Evolutionary conservation across 805 yeast genomes (phyloP).

Genomic region (Blastobotrys americana): DNA sequence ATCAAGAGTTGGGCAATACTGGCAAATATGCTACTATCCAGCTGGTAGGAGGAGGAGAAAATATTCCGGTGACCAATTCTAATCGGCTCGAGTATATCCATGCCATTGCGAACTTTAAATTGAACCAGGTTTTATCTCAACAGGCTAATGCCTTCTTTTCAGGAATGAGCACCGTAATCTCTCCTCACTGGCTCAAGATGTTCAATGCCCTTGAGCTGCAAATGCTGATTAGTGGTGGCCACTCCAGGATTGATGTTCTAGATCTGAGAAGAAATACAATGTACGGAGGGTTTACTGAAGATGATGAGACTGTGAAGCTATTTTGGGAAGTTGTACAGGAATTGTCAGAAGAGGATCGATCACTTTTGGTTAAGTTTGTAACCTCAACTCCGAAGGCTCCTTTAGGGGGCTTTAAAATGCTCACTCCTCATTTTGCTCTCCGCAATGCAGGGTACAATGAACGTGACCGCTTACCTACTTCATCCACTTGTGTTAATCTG

Average conservation of each 20-base stretch:
- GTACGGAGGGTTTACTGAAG: constrained; percentile 42
- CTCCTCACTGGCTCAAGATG: constrained; percentile 71
- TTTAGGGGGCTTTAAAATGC: constrained; percentile 68
- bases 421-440: constrained; percentile 76
- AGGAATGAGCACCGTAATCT: constrained; percentile 65
- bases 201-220: constrained; percentile 82
- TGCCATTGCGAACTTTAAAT: constrained; percentile 67
- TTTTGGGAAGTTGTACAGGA: constrained; percentile 76
- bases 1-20: constrained; percentile 40
- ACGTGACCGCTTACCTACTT: constrained; percentile 65
- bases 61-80: constrained; percentile 45
- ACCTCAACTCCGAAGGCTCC: constrained; percentile 93
- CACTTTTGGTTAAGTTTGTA: constrained; percentile 72
- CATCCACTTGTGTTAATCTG: constrained; percentile 88
- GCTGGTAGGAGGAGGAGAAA: constrained; percentile 53
- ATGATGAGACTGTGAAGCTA: constrained; percentile 51
- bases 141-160: constrained; percentile 58
- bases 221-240: constrained; percentile 75
- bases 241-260: constrained; percentile 55
- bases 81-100: constrained; percentile 71
- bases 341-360: constrained; percentile 53
- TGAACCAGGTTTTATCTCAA: constrained; percentile 52
- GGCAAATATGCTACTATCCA: constrained; percentile 37
- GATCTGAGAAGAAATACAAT: constrained; percentile 61
- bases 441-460: constrained; percentile 47